phyloP scores from a whole-genome alignment of 2,329 filamentous ascomycete species.

The Plectosphaerella sp. region DNA sequence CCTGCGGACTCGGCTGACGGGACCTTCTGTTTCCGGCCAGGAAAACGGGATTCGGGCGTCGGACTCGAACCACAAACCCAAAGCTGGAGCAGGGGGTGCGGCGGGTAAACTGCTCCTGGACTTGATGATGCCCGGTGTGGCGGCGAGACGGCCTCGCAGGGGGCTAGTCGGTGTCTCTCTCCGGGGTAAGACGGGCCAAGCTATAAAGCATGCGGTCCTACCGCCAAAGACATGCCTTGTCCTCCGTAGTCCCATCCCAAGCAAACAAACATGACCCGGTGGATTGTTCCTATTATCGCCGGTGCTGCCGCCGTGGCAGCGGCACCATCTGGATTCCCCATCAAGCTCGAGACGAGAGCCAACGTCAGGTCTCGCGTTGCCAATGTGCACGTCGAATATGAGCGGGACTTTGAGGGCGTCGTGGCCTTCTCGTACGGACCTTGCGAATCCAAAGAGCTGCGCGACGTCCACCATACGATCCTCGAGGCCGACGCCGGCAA shows the following conservation, averaged over 20 bases:
- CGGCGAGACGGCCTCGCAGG: too few relatives aligned
- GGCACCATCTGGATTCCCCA: slow-evolving; percentile 15
- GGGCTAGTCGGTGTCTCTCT: too few relatives aligned
- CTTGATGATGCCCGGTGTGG: too few relatives aligned
- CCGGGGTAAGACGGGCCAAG: too few relatives aligned
- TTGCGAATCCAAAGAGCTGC: slow-evolving; percentile 6
- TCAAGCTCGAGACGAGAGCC: slow-evolving; percentile 29
- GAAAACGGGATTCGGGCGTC: neutral
- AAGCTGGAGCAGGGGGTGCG: too few relatives aligned
- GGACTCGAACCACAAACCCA: neutral
- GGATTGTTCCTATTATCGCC: slow-evolving; percentile 9
- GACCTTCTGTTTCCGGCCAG: neutral
- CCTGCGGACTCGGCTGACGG: neutral
- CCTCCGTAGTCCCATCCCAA: neutral
- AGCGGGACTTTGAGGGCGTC: slow-evolving; percentile 10
- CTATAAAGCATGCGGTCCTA: too few relatives aligned
- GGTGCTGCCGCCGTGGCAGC: slow-evolving; percentile 7
- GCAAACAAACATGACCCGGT: slow-evolving; percentile 6
- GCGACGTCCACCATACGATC: slow-evolving; percentile 15
- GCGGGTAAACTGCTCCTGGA: too few relatives aligned
- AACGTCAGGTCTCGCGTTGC: slow-evolving; percentile 26
- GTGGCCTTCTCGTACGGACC: slow-evolving; percentile 18
- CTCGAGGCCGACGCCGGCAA: slow-evolving; percentile 10
- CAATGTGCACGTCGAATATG: slow-evolving; percentile 20
- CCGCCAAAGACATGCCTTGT: too few relatives aligned